A percentile compares a stretch with the other conserved stretches of the same genome.
These are phyloP conservation scores for Alternaria viburni DNA, from an alignment of 2,329 filamentous ascomycete species.

Conservation along the genomic window DNA sequence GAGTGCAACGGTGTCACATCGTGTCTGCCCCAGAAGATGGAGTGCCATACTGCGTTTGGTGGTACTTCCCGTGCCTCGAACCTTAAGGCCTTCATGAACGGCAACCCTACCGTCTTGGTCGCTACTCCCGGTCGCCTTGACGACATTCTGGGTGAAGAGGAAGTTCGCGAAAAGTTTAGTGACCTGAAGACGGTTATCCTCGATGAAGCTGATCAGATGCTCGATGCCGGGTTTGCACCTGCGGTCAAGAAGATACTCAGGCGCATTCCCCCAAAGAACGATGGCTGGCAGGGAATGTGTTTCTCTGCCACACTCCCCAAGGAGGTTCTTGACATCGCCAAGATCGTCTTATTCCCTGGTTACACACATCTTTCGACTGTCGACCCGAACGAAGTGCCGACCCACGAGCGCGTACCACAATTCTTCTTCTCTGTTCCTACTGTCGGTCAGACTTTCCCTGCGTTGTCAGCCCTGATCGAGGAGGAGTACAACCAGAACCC, in stretches of 20 bases:
- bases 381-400: slow-evolving; percentile 53
- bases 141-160: slow-evolving; percentile 53
- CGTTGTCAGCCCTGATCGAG: slow-evolving; percentile 54
- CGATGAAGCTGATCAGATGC: slow-evolving; percentile 54
- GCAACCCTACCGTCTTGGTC: slow-evolving; percentile 53
- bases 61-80: slow-evolving; percentile 43
- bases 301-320: slow-evolving; percentile 55
- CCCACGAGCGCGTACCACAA: slow-evolving; percentile 58
- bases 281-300: slow-evolving; percentile 59
- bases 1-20: slow-evolving; percentile 53
- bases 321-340: slow-evolving; percentile 54
- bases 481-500: slow-evolving; percentile 50
- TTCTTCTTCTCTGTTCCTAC: slow-evolving; percentile 54
- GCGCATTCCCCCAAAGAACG: slow-evolving; percentile 58
- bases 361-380: slow-evolving; percentile 54
- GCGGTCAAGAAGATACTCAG: slow-evolving; percentile 60
- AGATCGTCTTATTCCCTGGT: slow-evolving; percentile 52
- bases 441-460: slow-evolving; percentile 54
- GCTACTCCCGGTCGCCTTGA: slow-evolving; percentile 57
- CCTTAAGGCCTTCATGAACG: slow-evolving; percentile 43
- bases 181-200: slow-evolving; percentile 55
- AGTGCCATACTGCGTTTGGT: slow-evolving; percentile 56
- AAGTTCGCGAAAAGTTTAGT: slow-evolving; percentile 54
- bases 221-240: slow-evolving; percentile 61
- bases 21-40: slow-evolving; percentile 46